Evolutionary conservation across 257 asterid genomes (phyloP), one percentile per base, ranked within the genome.

Genomic region (Solanum medicagineum): DNA sequence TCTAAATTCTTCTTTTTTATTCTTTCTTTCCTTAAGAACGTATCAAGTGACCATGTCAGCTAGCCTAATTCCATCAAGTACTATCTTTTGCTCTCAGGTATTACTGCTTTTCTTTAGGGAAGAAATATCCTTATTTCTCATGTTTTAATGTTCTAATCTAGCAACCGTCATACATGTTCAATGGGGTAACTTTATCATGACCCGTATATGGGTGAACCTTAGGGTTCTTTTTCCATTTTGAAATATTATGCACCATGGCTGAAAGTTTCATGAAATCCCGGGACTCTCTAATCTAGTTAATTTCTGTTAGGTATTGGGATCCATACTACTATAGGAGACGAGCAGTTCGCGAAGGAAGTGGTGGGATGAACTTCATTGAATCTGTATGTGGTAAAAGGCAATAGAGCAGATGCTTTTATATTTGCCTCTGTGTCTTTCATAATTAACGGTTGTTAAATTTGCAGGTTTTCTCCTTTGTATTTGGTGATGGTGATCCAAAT

Each of bases 401-500:
- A 82, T 84, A 44, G 51, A 19, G 36, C 51, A 47, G 65, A 80
- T 89, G 22, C 45, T 62, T 55, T 88, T 85, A 80, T 84, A 74
- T 85, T 80, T 62, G 81, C 84, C 56, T 87, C 82, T 80, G 69
- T 60, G 77, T 47, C 29, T 69, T 63, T 69, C 32, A 84, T 59
- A 60, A 69, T 51, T 73, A 32, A 69, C 32, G 42, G 40, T 69
- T 80, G 84, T 66, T 29, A 88, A 45, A 83, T 90, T 87, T 89
- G 89, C 93, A 97, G 99, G 94, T 97, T 79, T 97, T 96, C 83
- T 97, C 99, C 84, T 91, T 97, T 87, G 99, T 97, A 80, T 97
- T 97, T 85, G 99, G 99, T 63, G 99, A 97, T 87, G 99, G 99
- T 87, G 99, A 97, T 94, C 99, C 99, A 89, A 97, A 97, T 87